These are phyloP conservation scores for Fusarium illudens DNA, from an alignment of 2,329 filamentous ascomycete species.

Conservation along the genomic window DNA sequence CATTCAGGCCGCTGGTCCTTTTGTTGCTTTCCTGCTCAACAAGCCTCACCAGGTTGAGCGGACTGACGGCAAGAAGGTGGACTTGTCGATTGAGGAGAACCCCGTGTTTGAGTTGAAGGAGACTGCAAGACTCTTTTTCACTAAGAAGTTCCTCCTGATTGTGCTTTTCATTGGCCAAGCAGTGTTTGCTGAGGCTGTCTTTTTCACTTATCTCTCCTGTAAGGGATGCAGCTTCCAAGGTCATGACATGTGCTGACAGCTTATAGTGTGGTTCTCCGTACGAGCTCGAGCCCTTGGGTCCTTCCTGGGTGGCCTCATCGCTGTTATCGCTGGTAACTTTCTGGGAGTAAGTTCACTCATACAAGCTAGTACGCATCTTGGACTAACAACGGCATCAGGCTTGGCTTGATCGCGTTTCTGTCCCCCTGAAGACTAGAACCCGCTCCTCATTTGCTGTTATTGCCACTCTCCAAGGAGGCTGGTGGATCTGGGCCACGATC, in stretches of 20 bases:
- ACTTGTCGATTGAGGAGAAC: conserved; percentile 64
- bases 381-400: conserved; percentile 38
- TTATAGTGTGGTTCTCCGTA: conserved; percentile 72
- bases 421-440: conserved; percentile 63
- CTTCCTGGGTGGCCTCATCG: conserved; percentile 73
- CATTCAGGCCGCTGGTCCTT: conserved; percentile 70
- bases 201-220: conserved; percentile 69
- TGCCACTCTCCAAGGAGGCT: conserved; percentile 68
- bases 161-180: conserved; percentile 75
- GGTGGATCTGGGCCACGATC: conserved; percentile 77
- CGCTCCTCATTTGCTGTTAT: conserved; percentile 64
- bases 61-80: conserved; percentile 69
- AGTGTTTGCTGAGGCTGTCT: conserved; percentile 76
- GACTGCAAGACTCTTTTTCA: conserved; percentile 67
- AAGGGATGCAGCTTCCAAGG: background rate
- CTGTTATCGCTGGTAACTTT: conserved; percentile 70
- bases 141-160: conserved; percentile 69
- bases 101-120: conserved; percentile 67
- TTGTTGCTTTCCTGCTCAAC: conserved; percentile 71
- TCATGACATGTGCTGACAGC: background rate
- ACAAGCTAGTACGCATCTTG: background rate
- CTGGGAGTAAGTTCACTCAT: conserved; percentile 60
- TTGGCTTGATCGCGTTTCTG: conserved; percentile 66
- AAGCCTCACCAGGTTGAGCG: conserved; percentile 69
- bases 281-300: conserved; percentile 74